phyloP scores from a whole-genome alignment of 192 early-diverging fungal genomes.

The Coemansia sp. region DNA sequence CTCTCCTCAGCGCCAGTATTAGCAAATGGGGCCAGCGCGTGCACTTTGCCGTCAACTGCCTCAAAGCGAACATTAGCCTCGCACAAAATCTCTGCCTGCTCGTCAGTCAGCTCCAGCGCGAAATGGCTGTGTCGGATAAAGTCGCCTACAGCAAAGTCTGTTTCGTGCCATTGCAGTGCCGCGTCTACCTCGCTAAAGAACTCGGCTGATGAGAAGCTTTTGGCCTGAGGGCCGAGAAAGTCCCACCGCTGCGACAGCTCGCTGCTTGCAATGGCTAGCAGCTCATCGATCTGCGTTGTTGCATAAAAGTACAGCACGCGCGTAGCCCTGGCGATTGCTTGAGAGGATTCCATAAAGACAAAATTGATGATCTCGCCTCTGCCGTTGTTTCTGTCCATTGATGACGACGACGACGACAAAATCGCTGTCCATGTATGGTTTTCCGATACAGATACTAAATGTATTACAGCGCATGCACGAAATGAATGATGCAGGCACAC shows the following conservation, averaged over 20 bases:
- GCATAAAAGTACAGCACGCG: conserved; percentile 28
- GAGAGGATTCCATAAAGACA: conserved; percentile 3
- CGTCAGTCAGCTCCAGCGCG: conserved; percentile 41
- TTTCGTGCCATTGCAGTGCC: conserved; percentile 16
- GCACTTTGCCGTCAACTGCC: conserved; percentile 10
- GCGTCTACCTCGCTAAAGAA: conserved; percentile 16
- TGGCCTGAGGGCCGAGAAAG: conserved; percentile 34
- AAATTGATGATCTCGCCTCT: too few species aligned
- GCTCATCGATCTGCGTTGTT: conserved; percentile 43
- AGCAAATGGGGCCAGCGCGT: conserved; percentile 37
- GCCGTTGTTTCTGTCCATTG: too few species aligned
- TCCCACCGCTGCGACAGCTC: conserved; percentile 47
- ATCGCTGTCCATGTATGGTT: not conserved
- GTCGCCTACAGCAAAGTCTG: conserved; percentile 18
- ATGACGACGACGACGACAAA: too few species aligned
- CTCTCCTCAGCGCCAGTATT: not conserved
- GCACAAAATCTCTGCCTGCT: conserved; percentile 31
- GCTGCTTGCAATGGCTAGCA: conserved; percentile 26
- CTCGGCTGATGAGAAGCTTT: not conserved
- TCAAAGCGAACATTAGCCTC: conserved; percentile 17
- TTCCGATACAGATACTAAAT: not conserved
- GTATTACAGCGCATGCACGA: not conserved
- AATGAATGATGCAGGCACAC: not conserved
- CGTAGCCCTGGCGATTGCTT: conserved; percentile 14
- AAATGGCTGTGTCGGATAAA: conserved; percentile 40